Evolutionary conservation across 306 rosid genomes (phyloP).

Genomic region (Acacia acuminata): DNA sequence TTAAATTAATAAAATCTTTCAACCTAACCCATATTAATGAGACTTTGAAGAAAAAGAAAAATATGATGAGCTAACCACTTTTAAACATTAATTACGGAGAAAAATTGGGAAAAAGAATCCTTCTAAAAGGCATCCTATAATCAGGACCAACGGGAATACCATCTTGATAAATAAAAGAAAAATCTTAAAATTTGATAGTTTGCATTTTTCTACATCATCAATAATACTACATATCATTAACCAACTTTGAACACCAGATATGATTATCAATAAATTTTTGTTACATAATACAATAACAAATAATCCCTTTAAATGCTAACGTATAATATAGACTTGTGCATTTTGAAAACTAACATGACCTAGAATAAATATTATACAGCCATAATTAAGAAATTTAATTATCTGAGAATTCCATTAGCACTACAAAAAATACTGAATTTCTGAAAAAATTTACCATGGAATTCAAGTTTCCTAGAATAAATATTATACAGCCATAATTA

Average conservation of each 20-base stretch:
- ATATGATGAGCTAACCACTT: too few relatives aligned
- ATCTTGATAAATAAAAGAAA: background rate
- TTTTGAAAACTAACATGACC: background rate
- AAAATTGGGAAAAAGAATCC: too few relatives aligned
- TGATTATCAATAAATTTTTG: background rate
- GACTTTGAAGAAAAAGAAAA: too few relatives aligned
- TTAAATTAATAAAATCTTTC: too few relatives aligned
- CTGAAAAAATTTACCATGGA: too few relatives aligned
- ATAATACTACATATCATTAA: background rate
- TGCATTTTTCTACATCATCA: background rate
- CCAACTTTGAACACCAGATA: background rate
- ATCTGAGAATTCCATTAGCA: too few relatives aligned
- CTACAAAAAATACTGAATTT: too few relatives aligned
- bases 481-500: background rate
- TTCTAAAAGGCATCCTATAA: too few relatives aligned
- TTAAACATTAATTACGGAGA: too few relatives aligned
- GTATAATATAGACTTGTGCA: background rate
- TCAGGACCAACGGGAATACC: too few relatives aligned
- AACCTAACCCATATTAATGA: too few relatives aligned
- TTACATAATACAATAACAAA: background rate
- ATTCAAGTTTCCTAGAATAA: too few relatives aligned
- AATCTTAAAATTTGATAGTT: background rate
- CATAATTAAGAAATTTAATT: background rate
- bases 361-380: background rate
- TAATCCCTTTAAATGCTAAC: background rate